Evolutionary conservation across 2,329 filamentous ascomycete genomes (phyloP).

Genomic region (Dactylellina sp.): DNA sequence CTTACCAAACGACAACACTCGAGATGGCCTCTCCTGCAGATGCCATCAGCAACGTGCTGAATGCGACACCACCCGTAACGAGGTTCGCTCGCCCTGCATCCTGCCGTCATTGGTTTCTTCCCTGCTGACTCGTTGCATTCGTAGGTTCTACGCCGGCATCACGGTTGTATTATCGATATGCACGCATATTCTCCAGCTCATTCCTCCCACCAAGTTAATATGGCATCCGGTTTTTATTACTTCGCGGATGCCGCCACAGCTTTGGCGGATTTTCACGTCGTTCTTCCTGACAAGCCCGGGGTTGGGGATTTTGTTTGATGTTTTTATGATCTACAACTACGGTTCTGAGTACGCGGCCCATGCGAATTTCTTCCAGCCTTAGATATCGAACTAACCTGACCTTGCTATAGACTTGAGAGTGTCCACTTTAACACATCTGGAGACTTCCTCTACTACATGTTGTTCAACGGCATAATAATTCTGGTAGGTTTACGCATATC

Average conservation of each 20-base stretch:
- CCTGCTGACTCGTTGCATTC: not conserved
- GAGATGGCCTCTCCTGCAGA: constrained; percentile 48
- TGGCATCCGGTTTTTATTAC: constrained; percentile 42
- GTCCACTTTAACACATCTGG: constrained; percentile 40
- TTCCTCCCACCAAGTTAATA: constrained; percentile 32
- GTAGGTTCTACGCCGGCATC: constrained; percentile 45
- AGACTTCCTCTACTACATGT: constrained; percentile 47
- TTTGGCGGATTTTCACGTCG: constrained; percentile 49
- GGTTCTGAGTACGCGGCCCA: constrained; percentile 39
- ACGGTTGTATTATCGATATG: constrained; percentile 30
- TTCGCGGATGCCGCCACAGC: constrained; percentile 47
- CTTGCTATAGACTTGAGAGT: constrained; percentile 21
- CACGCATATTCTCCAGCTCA: constrained; percentile 25
- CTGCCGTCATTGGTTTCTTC: not conserved
- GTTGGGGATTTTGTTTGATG: constrained; percentile 44
- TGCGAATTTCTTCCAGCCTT: not conserved
- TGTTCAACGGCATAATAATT: constrained; percentile 45
- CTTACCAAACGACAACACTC: constrained; percentile 1
- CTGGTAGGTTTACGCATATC: constrained; percentile 30
- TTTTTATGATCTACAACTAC: constrained; percentile 46
- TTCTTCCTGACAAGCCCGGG: constrained; percentile 37
- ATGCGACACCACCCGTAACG: constrained; percentile 44
- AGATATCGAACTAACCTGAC: constrained; percentile 1
- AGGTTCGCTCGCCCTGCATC: constrained; percentile 19
- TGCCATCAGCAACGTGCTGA: constrained; percentile 37